Evolutionary conservation across 1,284 basidiomycete species (phyloP).

Genomic region (Sphagnurus paluster): DNA sequence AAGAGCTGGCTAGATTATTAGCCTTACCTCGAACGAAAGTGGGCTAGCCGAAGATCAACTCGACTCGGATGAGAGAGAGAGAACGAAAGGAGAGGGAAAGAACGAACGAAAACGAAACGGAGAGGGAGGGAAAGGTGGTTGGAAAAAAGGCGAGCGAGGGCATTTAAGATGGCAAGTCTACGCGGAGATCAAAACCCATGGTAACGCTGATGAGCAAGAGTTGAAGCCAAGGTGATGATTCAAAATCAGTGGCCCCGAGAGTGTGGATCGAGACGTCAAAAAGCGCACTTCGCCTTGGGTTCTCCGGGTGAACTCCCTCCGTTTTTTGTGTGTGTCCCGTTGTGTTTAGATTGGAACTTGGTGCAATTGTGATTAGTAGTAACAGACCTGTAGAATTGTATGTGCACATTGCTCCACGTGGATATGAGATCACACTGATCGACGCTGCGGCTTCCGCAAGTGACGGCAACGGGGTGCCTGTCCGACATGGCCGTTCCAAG

Average conservation of each 20-base stretch:
- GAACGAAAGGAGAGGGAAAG: constrained; percentile 23
- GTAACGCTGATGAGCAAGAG: constrained; percentile 17
- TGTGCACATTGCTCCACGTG: background rate
- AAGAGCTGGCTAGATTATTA: constrained; percentile 2
- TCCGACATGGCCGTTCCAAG: too few species aligned
- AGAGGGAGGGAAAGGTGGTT: constrained; percentile 11
- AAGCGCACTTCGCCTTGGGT: too few species aligned
- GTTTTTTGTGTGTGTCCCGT: too few species aligned
- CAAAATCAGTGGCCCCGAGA: too few species aligned
- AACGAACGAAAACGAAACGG: constrained; percentile 25
- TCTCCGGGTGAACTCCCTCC: too few species aligned
- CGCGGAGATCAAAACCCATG: constrained; percentile 24
- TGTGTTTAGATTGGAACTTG: constrained; percentile 8
- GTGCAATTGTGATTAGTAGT: too few species aligned
- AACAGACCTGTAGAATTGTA: too few species aligned
- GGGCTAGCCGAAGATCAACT: constrained; percentile 60
- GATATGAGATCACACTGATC: too few species aligned
- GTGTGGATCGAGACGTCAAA: too few species aligned
- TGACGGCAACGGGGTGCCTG: too few species aligned
- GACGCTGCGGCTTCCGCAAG: too few species aligned
- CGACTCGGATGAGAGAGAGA: constrained; percentile 46
- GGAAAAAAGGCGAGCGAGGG: background rate
- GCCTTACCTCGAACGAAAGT: constrained; percentile 56
- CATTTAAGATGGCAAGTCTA: constrained; percentile 12
- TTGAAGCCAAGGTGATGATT: background rate